Base-by-base conservation (phyloP, 345 rosid genomes). In the Gossypium longicalyx region DNA sequence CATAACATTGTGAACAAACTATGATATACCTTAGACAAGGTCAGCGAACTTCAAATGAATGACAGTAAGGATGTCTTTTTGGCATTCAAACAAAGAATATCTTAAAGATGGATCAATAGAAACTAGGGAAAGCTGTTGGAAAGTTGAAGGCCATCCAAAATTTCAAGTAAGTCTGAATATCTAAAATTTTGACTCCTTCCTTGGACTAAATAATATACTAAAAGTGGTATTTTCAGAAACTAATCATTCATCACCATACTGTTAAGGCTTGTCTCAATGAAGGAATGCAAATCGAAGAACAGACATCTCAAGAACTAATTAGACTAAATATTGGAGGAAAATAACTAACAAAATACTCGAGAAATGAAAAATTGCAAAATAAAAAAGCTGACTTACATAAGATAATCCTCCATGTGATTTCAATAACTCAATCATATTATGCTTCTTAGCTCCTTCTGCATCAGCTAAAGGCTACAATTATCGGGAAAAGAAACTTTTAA, bases 391-490 rank as follows among this genome's bases (percentile, higher is more conserved):
- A 88, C 99, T 90, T 85, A 95, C 99, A 79, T 79, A 95, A 69
- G 99, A 91, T 71, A 78, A 86, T 79, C 99, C 99, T 11, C 99
- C 99, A 60, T 86, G 83, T 15, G 93, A 86, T 78, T 86, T 89
- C 45, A 95, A 78, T 19, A 95, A 85, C 78, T 85, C 97, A 12
- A 86, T 84, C 99, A 95, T 91, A 76, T 38, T 76, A 72, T 52
- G 77, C 77, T 90, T 90, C 84, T 86, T 95, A 61, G 99, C 97
- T 83, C 99, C 99, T 86, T 95, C 98, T 45, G 99, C 99, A 83
- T 95, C 99, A 79, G 99, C 98, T 61, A 95, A 80, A 67, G 99
- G 99, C 99, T 95, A 84, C 74, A 71, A 85, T 61, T 19, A 72
- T 22, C 60, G 41, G 38, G 34, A 53, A 70, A 68, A 38, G 17